A percentile compares a stretch with the other conserved stretches of the same genome.
These are phyloP conservation scores for Globisporangium uncinulatum DNA, from an alignment of 352 stramenopile genomes.

Conservation along the genomic window DNA sequence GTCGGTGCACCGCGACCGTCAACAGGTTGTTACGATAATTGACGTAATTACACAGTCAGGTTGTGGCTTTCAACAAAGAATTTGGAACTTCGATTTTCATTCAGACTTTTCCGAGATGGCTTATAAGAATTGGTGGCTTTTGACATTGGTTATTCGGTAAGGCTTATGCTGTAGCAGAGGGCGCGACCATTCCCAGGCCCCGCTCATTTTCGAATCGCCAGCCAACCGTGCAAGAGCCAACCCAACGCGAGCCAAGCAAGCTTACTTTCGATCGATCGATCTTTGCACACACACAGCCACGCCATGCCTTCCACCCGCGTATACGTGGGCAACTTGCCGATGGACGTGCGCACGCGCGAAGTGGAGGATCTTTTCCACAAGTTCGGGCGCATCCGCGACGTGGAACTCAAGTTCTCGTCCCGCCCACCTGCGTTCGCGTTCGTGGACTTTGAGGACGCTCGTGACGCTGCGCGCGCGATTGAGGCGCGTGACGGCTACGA, in stretches of 20 bases:
- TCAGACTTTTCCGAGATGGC: too few relatives aligned
- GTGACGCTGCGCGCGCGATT: slow-evolving; percentile 66
- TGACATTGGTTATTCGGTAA: too few relatives aligned
- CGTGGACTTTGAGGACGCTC: slow-evolving; percentile 66
- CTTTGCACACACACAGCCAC: too few relatives aligned
- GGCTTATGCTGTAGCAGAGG: background rate
- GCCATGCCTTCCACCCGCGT: slow-evolving; percentile 17
- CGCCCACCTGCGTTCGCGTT: slow-evolving; percentile 56
- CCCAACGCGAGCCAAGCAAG: background rate
- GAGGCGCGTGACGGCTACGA: slow-evolving; percentile 44
- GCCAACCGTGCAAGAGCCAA: background rate
- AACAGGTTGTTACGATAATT: too few relatives aligned
- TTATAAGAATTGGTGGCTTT: too few relatives aligned
- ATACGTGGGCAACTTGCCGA: slow-evolving; percentile 72
- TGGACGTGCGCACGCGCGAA: slow-evolving; percentile 66
- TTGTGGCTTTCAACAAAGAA: too few relatives aligned
- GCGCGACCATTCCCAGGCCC: too few relatives aligned
- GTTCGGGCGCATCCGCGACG: slow-evolving; percentile 56
- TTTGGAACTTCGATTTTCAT: too few relatives aligned
- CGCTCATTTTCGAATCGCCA: background rate
- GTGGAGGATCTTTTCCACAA: slow-evolving; percentile 75
- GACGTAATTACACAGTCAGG: too few relatives aligned
- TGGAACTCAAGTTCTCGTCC: slow-evolving; percentile 70
- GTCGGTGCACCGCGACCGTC: too few relatives aligned
- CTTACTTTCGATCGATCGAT: background rate